Evolutionary conservation across 139 green algal species (phyloP), one percentile per base, ranked within the genome.

Genomic region (Micractinium conductrix): DNA sequence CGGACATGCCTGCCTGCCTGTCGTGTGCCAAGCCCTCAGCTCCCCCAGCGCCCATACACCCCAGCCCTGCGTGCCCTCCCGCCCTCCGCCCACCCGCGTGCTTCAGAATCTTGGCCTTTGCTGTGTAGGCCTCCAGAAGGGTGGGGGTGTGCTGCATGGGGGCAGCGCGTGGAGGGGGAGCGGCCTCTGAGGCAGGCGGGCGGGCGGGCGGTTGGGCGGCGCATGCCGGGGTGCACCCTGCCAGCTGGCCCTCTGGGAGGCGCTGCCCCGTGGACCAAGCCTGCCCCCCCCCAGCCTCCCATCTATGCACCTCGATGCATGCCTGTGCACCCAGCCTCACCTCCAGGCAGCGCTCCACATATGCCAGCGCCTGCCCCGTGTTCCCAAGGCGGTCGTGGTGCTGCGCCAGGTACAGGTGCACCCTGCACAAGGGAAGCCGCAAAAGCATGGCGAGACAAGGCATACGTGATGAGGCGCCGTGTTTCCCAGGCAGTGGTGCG

Each of bases 401-500:
- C 90, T 98, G 96, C 28, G 93, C 93, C 28, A 98, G 87, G 85
- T 94, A 96, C 35, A 94, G 86, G 74, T 93, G 88, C 63, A 93
- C 88, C 96, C 95, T 82, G 76, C n/a, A 43, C 17, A 24, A 42
- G 30, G 43, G 30, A 30, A n/a, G n/a, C n/a, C n/a, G n/a, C n/a
- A 35, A n/a, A 74, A n/a, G 35, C 17, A 71, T 42, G 63, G 63
- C 26, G 40, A 38, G 60, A 69, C 60, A 69, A 14, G 14, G 14
- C n/a, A n/a, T n/a, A n/a, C n/a, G n/a, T n/a, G 14, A 21, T 16
- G 53, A 62, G 53, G 10, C 10, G 8, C 19, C 19, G 5, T 62
- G 53, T 62, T 62, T 19, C 53, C 53, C 53, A 62, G 7, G 2
- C 5, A 30, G 53, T 16, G 8, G 8, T 19, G 53, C 26, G 53